Conservation (phyloP, 306 rosid species). For the Ammopiptanthus mongolicus region DNA sequence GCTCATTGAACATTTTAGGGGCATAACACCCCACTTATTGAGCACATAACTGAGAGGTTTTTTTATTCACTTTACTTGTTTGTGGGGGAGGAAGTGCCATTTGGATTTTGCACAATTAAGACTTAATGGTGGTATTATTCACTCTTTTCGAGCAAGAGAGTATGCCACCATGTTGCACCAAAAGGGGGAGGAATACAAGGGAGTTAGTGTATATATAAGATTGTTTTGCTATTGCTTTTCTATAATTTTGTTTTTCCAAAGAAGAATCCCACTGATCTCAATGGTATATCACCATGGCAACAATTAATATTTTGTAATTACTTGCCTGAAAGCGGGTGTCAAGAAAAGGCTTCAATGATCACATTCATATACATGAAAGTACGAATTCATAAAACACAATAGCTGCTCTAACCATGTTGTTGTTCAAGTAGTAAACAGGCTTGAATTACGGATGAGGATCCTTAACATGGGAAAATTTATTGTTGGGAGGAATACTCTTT, state of each 20-base stretch:
- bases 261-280: too few species aligned
- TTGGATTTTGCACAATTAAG: slow-evolving; percentile 9
- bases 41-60: background rate
- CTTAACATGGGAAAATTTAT: too few species aligned
- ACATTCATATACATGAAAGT: background rate
- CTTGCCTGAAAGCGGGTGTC: too few species aligned
- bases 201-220: slow-evolving; percentile 16
- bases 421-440: background rate
- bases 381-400: background rate
- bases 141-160: slow-evolving; percentile 7
- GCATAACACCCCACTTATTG: background rate
- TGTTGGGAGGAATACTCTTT: background rate
- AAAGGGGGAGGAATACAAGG: background rate
- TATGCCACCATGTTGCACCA: background rate
- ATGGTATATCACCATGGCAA: too few species aligned
- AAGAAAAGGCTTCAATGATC: background rate
- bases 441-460: too few species aligned
- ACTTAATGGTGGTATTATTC: background rate
- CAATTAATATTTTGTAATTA: too few species aligned
- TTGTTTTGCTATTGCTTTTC: background rate
- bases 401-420: too few species aligned
- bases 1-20: background rate
- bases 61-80: background rate
- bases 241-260: too few species aligned
- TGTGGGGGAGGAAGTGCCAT: slow-evolving; percentile 14